These are phyloP conservation scores for Pleurotus eryngii DNA, from an alignment of 768 basidiomycete species.

Conservation along the genomic window DNA sequence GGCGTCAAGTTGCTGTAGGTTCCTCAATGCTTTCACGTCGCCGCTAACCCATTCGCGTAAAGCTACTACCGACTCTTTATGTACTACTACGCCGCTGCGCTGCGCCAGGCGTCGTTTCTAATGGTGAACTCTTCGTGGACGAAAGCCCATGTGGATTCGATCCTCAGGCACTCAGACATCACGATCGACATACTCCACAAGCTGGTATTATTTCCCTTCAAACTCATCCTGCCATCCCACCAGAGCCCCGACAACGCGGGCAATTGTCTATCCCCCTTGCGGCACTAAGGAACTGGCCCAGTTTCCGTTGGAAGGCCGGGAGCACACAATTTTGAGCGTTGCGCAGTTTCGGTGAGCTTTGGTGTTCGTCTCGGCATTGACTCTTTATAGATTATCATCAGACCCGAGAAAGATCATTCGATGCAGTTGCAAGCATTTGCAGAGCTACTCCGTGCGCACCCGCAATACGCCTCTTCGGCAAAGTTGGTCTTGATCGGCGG, in stretches of 20 bases:
- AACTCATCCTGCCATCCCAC: slow-evolving; percentile 27
- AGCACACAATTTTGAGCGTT: slow-evolving; percentile 74
- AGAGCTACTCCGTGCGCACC: slow-evolving; percentile 52
- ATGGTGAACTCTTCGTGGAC: slow-evolving; percentile 99
- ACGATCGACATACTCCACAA: slow-evolving; percentile 45
- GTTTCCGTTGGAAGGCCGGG: slow-evolving; percentile 51
- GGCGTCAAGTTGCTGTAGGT: slow-evolving; percentile 62
- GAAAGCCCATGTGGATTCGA: slow-evolving; percentile 72
- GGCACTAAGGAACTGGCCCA: slow-evolving; percentile 70
- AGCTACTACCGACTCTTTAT: slow-evolving; percentile 92
- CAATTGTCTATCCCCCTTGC: slow-evolving; percentile 89
- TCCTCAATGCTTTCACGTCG: background rate
- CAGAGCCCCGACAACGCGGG: slow-evolving; percentile 16
- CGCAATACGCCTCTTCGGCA: slow-evolving; percentile 45
- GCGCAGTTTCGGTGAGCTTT: slow-evolving; percentile 86
- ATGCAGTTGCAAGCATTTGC: slow-evolving; percentile 73
- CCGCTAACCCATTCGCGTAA: slow-evolving; percentile 2
- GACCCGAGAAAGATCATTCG: slow-evolving; percentile 93
- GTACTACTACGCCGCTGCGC: slow-evolving; percentile 72
- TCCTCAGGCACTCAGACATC: slow-evolving; percentile 56
- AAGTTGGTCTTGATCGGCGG: slow-evolving; percentile 82
- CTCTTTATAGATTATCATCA: slow-evolving; percentile 21
- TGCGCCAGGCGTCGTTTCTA: slow-evolving; percentile 68
- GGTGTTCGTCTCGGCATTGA: background rate
- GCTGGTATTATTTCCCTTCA: slow-evolving; percentile 29